Evolutionary conservation across 306 rosid species (phyloP).

Genomic region (Cyclanthera cordifolia): DNA sequence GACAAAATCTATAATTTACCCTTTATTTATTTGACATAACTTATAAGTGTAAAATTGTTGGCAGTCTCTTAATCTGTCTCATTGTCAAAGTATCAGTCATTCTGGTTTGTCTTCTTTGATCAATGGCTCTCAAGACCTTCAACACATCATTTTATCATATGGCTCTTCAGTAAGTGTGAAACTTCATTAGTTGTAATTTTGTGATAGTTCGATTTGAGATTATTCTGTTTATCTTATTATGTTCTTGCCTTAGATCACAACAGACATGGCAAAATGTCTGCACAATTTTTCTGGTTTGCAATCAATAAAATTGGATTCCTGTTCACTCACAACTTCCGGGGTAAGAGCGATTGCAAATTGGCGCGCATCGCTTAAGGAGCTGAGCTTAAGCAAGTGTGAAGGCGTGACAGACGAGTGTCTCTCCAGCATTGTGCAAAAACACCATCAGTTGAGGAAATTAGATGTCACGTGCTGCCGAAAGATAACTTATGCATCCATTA

Average conservation of each 20-base stretch:
- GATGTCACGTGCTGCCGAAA: conserved; percentile 50
- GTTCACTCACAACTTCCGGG: conserved; percentile 39
- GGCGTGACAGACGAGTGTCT: conserved; percentile 48
- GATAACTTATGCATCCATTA: conserved; percentile 39
- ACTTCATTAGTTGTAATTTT: not conserved
- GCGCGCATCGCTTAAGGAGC: conserved; percentile 41
- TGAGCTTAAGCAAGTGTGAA: conserved; percentile 49
- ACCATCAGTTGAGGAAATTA: conserved; percentile 37
- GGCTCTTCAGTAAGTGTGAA: conserved; percentile 43
- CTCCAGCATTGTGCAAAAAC: conserved; percentile 32
- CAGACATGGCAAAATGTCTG: conserved; percentile 43
- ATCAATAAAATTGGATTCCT: conserved; percentile 43
- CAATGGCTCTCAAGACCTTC: conserved; percentile 39
- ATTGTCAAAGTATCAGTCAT: conserved; percentile 44
- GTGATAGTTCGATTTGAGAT: not conserved
- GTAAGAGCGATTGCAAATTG: conserved; percentile 34
- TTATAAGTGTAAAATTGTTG: not conserved
- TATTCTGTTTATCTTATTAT: not conserved
- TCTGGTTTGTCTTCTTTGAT: conserved; percentile 48
- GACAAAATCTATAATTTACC: too few relatives aligned
- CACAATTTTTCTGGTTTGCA: conserved; percentile 28
- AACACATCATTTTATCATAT: conserved; percentile 41
- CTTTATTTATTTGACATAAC: not conserved
- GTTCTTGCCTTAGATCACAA: conserved; percentile 30
- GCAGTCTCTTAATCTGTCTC: conserved; percentile 50